A percentile compares a stretch with the other conserved stretches of the same genome.
phyloP scores from a whole-genome alignment of 495 filamentous ascomycete species.

The Annulohypoxylon bovei region DNA sequence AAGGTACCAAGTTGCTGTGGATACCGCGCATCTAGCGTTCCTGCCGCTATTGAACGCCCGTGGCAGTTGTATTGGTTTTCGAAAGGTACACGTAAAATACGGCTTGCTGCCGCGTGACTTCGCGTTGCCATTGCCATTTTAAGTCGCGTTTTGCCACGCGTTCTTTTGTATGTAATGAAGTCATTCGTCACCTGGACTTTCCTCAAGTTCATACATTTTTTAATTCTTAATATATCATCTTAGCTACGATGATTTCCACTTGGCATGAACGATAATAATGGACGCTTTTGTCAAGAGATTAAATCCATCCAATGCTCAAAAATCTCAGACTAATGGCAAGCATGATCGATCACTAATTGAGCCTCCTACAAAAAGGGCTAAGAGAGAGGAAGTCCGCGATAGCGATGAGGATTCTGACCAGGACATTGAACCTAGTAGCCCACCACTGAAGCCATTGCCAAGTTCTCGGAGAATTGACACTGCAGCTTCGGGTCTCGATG shows the following conservation, averaged over 20 bases:
- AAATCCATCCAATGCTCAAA: constrained; percentile 8
- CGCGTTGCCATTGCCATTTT: constrained; percentile 32
- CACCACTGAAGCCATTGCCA: constrained; percentile 19
- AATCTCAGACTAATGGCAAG: constrained; percentile 7
- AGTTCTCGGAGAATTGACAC: constrained; percentile 36
- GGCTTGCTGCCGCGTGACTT: constrained; percentile 33
- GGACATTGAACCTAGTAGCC: constrained; percentile 18
- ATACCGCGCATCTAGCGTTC: neutral
- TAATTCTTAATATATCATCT: neutral
- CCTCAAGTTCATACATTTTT: neutral
- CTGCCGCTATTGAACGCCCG: neutral
- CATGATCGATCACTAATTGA: constrained; percentile 13
- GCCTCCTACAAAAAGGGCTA: constrained; percentile 49
- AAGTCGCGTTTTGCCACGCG: constrained; percentile 38
- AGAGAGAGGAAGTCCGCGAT: constrained; percentile 43
- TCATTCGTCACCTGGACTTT: constrained; percentile 17
- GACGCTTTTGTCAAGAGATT: constrained; percentile 38
- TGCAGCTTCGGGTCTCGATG: constrained; percentile 46
- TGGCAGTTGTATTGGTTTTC: neutral
- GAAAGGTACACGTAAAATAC: neutral
- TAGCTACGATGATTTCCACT: constrained; percentile 6
- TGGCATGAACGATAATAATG: constrained; percentile 35
- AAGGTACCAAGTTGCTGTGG: neutral
- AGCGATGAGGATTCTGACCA: constrained; percentile 46
- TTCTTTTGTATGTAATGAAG: constrained; percentile 32